Evolutionary conservation across 2,329 filamentous ascomycete species (phyloP).

Genomic region (Thyridium curvatum): DNA sequence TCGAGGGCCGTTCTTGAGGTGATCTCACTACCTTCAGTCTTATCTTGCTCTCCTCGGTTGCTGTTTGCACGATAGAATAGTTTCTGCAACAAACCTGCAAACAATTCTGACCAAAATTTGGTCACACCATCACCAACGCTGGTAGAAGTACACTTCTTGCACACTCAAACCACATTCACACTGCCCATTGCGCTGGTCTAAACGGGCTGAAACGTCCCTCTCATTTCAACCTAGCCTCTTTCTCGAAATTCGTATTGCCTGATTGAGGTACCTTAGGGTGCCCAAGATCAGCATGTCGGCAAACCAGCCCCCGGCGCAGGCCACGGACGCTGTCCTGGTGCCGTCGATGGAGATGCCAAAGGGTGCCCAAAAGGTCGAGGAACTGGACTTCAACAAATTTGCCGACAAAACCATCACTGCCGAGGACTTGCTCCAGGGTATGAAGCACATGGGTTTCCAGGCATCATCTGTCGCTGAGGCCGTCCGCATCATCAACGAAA

Average conservation of each 20-base stretch:
- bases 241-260: neutral
- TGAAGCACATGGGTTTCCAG: conserved; percentile 77
- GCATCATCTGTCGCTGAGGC: conserved; percentile 74
- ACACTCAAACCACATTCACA: no score
- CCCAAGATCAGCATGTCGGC: conserved; percentile 17
- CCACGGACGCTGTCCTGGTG: conserved; percentile 77
- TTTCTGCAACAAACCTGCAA: no score
- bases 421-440: conserved; percentile 73
- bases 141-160: no score
- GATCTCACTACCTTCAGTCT: no score
- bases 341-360: conserved; percentile 76
- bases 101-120: no score
- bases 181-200: no score
- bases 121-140: no score
- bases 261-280: neutral
- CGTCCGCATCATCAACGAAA: conserved; percentile 86
- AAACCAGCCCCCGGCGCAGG: conserved; percentile 49
- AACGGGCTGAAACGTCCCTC: no score
- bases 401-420: conserved; percentile 71
- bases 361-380: conserved; percentile 73
- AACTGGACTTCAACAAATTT: conserved; percentile 86
- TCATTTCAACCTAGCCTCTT: neutral
- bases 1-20: no score
- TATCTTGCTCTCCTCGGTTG: no score
- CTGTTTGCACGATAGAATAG: no score